Percentiles rank a stretch among this genome's conserved stretches.
These are phyloP conservation scores for Hyphopichia buzzinii DNA, from an alignment of 1,139 yeast species.

Conservation along the genomic window DNA sequence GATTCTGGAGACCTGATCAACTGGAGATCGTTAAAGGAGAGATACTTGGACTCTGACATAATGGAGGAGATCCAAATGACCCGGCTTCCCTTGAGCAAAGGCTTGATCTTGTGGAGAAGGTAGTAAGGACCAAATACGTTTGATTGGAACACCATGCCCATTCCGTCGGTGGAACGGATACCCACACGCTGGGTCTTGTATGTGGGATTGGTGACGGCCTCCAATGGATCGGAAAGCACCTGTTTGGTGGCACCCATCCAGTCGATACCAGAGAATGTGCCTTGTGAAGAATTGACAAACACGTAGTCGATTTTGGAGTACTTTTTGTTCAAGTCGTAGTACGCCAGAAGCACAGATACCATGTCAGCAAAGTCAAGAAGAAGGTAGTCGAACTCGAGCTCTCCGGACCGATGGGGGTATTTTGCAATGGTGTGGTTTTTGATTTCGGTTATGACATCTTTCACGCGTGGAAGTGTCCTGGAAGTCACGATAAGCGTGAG, in stretches of 20 bases:
- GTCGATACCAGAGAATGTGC: slow-evolving; percentile 81
- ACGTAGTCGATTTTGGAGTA: slow-evolving; percentile 70
- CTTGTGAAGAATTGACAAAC: slow-evolving; percentile 87
- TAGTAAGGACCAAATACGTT: slow-evolving; percentile 95
- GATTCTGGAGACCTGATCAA: slow-evolving; percentile 61
- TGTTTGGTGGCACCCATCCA: slow-evolving; percentile 77
- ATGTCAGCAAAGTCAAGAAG: slow-evolving; percentile 86
- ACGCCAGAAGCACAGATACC: slow-evolving; percentile 79
- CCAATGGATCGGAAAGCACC: slow-evolving; percentile 60
- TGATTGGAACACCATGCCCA: slow-evolving; percentile 91
- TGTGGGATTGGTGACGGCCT: slow-evolving; percentile 80
- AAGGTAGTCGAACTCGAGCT: slow-evolving; percentile 80
- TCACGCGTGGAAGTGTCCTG: slow-evolving; percentile 79
- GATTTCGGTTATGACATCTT: slow-evolving; percentile 67
- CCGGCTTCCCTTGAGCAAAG: slow-evolving; percentile 57
- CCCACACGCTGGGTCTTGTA: slow-evolving; percentile 82
- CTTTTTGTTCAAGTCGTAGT: slow-evolving; percentile 62
- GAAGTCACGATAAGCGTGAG: slow-evolving; percentile 85
- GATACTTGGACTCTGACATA: slow-evolving; percentile 69
- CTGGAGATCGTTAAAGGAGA: slow-evolving; percentile 74
- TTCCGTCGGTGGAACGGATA: slow-evolving; percentile 61
- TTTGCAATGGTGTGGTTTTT: slow-evolving; percentile 47
- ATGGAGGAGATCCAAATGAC: slow-evolving; percentile 85
- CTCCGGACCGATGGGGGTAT: slow-evolving; percentile 39
- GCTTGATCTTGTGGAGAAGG: slow-evolving; percentile 59